These are phyloP conservation scores for Inonotus obliquus DNA, from an alignment of 1,284 basidiomycete genomes.

Conservation along the genomic window DNA sequence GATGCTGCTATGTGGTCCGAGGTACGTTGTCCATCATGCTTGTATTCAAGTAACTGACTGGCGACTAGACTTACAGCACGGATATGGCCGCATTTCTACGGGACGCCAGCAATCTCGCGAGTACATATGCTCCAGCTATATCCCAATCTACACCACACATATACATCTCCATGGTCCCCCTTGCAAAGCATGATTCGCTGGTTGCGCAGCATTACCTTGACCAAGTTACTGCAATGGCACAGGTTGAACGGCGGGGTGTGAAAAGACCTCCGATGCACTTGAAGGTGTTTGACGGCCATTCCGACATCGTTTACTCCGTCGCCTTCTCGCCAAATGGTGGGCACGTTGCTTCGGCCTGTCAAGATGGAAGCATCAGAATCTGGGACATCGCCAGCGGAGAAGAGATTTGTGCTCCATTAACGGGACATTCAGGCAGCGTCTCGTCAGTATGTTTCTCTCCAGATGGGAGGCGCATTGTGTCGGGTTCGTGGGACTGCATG, in stretches of 20 bases:
- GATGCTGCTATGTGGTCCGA: not conserved
- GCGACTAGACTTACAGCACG: not conserved
- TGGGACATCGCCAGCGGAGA: not conserved
- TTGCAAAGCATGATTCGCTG: conserved; percentile 16
- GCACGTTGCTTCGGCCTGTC: conserved; percentile 1
- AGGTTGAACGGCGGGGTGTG: not conserved
- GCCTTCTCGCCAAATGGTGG: conserved; percentile 1
- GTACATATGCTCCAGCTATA: conserved; percentile 17
- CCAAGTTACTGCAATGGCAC: not conserved
- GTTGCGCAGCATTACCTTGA: not conserved
- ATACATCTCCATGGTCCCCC: conserved; percentile 24
- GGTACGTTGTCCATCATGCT: not conserved
- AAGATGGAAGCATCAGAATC: not conserved
- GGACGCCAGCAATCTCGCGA: conserved; percentile 13
- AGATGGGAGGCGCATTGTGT: not conserved
- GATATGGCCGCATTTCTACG: not conserved
- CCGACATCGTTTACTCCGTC: not conserved
- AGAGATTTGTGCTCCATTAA: not conserved
- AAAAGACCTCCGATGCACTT: not conserved
- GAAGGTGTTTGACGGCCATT: not conserved
- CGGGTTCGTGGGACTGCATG: not conserved
- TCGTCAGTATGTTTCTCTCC: not conserved
- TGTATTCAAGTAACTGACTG: not conserved
- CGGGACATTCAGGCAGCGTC: not conserved
- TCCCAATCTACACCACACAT: conserved; percentile 22